These are phyloP conservation scores for Verticillium klebahnii DNA, from an alignment of 2,329 filamentous ascomycete genomes.

Conservation along the genomic window DNA sequence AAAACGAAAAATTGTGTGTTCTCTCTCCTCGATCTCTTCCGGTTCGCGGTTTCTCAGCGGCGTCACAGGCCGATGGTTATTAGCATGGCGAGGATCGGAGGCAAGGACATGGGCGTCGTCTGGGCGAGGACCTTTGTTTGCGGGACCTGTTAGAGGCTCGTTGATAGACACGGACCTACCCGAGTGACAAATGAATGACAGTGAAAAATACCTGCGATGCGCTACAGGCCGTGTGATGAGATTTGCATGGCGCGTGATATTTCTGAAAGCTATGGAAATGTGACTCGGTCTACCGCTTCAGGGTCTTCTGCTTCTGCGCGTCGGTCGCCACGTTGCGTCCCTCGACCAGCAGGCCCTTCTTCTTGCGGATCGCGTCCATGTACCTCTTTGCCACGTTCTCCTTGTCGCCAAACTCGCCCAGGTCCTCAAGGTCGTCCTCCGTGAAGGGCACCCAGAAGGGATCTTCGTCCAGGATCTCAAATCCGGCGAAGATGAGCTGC, in stretches of 20 bases:
- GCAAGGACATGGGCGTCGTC: not conserved
- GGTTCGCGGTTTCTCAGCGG: not conserved
- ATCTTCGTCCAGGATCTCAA: slow-evolving; percentile 89
- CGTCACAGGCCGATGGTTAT: not conserved
- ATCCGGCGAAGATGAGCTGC: slow-evolving; percentile 89
- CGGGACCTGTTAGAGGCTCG: not conserved
- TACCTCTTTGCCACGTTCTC: slow-evolving; percentile 97
- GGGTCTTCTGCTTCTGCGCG: slow-evolving; percentile 84
- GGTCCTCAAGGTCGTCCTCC: slow-evolving; percentile 92
- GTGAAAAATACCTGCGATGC: not conserved
- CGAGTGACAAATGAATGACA: not conserved
- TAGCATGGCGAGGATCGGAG: not conserved
- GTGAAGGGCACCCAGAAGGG: slow-evolving; percentile 97
- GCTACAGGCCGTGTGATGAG: not conserved
- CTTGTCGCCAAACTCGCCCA: slow-evolving; percentile 86
- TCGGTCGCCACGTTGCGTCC: slow-evolving; percentile 73
- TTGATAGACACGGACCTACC: slow-evolving; percentile 1
- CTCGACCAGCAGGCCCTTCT: slow-evolving; percentile 85
- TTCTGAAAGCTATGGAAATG: not conserved
- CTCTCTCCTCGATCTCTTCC: not conserved
- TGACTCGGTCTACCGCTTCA: slow-evolving; percentile 47
- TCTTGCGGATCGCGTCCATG: slow-evolving; percentile 80
- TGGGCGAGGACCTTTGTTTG: not conserved
- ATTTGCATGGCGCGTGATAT: too few species aligned
- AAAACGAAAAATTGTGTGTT: not conserved